Percentiles rank a stretch among this genome's conserved stretches.
These are phyloP conservation scores for Cercospora brassicicola DNA, from an alignment of 2,329 filamentous ascomycete genomes.

Conservation along the genomic window DNA sequence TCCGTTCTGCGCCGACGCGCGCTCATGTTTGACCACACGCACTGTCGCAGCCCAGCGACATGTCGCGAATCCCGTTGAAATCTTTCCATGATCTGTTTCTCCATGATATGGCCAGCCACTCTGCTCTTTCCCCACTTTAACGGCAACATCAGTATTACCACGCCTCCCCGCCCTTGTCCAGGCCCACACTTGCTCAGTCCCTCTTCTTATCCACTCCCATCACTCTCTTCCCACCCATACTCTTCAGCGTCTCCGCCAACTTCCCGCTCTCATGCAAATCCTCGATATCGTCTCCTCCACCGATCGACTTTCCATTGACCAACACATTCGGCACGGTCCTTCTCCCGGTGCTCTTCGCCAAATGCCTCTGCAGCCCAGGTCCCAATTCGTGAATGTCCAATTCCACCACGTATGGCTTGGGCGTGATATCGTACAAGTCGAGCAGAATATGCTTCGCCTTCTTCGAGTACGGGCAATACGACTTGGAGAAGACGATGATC, in stretches of 20 bases:
- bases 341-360: conserved; percentile 73
- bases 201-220: conserved; percentile 34
- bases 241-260: conserved; percentile 69
- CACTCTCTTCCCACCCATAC: conserved; percentile 69
- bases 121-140: too few relatives aligned
- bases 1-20: too few relatives aligned
- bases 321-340: conserved; percentile 90
- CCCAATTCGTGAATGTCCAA: conserved; percentile 81
- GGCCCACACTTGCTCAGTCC: too few relatives aligned
- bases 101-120: too few relatives aligned
- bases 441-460: conserved; percentile 82
- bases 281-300: conserved; percentile 82
- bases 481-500: conserved; percentile 93
- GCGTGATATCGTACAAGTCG: conserved; percentile 78
- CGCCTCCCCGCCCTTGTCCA: too few relatives aligned
- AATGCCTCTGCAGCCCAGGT: conserved; percentile 64
- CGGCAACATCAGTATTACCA: too few relatives aligned
- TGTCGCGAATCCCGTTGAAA: too few relatives aligned
- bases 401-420: conserved; percentile 83
- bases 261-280: conserved; percentile 62
- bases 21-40: too few relatives aligned
- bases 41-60: too few relatives aligned
- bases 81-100: too few relatives aligned
- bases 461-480: conserved; percentile 83
- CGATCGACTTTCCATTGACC: conserved; percentile 83